Evolutionary conservation across 805 yeast genomes (phyloP).

Genomic region (Nakazawaea wyomingensis): DNA sequence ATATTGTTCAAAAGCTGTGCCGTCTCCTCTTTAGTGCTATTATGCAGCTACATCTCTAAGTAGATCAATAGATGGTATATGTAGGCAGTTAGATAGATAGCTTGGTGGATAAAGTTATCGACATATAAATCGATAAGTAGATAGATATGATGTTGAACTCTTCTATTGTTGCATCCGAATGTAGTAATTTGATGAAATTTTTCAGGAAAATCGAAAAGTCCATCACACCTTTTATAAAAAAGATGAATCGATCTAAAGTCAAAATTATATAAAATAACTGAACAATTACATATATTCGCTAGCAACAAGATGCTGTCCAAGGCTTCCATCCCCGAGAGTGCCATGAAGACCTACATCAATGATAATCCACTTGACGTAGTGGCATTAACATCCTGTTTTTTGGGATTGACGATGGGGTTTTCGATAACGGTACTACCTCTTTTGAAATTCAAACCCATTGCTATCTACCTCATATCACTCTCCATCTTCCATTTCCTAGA

Average conservation of each 20-base stretch:
- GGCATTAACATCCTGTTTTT: slow-evolving; percentile 35
- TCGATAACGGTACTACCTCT: slow-evolving; percentile 26
- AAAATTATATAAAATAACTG: no score
- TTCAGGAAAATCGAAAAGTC: no score
- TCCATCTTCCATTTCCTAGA: slow-evolving; percentile 76
- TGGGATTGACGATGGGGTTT: slow-evolving; percentile 41
- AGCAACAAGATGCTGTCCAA: background rate
- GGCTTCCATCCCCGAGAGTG: background rate
- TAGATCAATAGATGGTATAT: no score
- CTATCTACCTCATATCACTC: slow-evolving; percentile 47
- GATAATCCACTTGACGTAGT: slow-evolving; percentile 39
- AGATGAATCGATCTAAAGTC: no score
- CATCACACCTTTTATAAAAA: no score
- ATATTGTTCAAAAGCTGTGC: no score
- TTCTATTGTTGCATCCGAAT: background rate
- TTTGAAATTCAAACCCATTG: slow-evolving; percentile 27
- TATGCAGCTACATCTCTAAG: no score
- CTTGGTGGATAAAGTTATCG: no score
- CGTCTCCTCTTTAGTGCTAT: no score
- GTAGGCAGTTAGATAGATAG: no score
- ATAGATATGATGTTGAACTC: no score
- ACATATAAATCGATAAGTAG: no score
- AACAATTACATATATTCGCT: background rate
- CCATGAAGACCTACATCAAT: slow-evolving; percentile 15
- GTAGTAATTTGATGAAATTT: background rate